These are phyloP conservation scores for Fusarium armeniacum DNA, from an alignment of 2,329 filamentous ascomycete genomes.

Conservation along the genomic window DNA sequence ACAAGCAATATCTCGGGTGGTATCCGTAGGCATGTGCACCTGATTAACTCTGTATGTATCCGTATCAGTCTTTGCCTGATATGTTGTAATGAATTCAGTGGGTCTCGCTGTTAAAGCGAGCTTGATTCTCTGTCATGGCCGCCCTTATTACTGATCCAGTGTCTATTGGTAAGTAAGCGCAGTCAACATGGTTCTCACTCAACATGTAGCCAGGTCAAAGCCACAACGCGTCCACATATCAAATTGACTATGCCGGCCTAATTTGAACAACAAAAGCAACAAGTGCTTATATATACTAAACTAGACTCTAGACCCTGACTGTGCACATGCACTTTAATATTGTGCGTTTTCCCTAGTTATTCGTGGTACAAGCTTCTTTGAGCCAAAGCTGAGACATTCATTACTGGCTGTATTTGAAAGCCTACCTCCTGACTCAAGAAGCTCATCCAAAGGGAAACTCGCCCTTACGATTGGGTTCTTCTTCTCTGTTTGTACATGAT, in stretches of 20 bases:
- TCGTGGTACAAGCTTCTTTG: conserved; percentile 3
- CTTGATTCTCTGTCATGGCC: background rate
- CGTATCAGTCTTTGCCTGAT: conserved; percentile 4
- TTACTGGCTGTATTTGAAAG: background rate
- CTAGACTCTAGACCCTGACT: conserved; percentile 4
- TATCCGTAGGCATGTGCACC: too few species aligned
- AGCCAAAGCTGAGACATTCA: background rate
- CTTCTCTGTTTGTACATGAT: conserved; percentile 8
- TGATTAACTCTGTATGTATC: background rate
- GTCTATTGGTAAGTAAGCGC: conserved; percentile 15
- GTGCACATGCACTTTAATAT: background rate
- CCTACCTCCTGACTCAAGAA: conserved; percentile 4
- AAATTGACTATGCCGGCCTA: conserved; percentile 6
- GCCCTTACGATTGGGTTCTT: conserved; percentile 8
- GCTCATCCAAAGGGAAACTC: conserved; percentile 4
- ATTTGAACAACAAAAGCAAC: conserved; percentile 3
- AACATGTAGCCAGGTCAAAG: conserved; percentile 2
- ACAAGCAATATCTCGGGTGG: conserved; percentile 8
- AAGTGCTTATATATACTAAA: conserved; percentile 27
- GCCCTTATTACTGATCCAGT: conserved; percentile 13
- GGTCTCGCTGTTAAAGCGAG: conserved; percentile 7
- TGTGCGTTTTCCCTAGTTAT: conserved; percentile 4
- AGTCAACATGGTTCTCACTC: background rate
- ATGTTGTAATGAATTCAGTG: conserved; percentile 12
- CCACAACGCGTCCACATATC: conserved; percentile 2